These are phyloP conservation scores for Tylopilus balloui DNA, from an alignment of 768 basidiomycete genomes.

Conservation along the genomic window DNA sequence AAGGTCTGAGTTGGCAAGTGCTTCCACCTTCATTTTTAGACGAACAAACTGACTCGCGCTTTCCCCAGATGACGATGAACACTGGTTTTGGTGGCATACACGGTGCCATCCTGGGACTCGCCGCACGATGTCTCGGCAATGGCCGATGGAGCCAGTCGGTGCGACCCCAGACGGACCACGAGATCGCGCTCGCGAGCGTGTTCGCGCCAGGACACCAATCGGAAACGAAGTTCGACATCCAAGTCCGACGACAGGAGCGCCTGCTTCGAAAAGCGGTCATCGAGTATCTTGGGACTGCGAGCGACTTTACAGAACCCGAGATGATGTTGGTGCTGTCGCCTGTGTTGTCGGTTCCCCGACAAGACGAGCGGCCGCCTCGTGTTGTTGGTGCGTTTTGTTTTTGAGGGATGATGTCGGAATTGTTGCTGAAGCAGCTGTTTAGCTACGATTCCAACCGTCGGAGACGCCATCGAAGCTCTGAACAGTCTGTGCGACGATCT, in stretches of 20 bases:
- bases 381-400: slow-evolving; percentile 47
- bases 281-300: slow-evolving; percentile 64
- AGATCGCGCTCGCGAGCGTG: slow-evolving; percentile 50
- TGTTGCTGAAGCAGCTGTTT: background rate
- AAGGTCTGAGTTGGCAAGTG: slow-evolving; percentile 71
- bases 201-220: slow-evolving; percentile 52
- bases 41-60: background rate
- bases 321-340: slow-evolving; percentile 71
- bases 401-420: background rate
- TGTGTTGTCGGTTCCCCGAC: slow-evolving; percentile 50
- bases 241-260: slow-evolving; percentile 51
- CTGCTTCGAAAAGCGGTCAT: slow-evolving; percentile 59
- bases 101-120: slow-evolving; percentile 66
- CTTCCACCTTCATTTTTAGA: background rate
- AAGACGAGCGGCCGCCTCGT: slow-evolving; percentile 53
- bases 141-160: slow-evolving; percentile 56
- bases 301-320: slow-evolving; percentile 76
- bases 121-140: slow-evolving; percentile 63
- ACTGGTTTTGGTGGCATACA: slow-evolving; percentile 87
- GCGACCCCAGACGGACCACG: slow-evolving; percentile 61
- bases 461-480: slow-evolving; percentile 67
- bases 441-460: slow-evolving; percentile 76
- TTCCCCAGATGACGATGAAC: slow-evolving; percentile 48
- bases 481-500: slow-evolving; percentile 61
- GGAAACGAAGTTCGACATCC: slow-evolving; percentile 55